phyloP scores from a whole-genome alignment of 1,139 yeast species.

The Scheffersomyces segobiensis region DNA sequence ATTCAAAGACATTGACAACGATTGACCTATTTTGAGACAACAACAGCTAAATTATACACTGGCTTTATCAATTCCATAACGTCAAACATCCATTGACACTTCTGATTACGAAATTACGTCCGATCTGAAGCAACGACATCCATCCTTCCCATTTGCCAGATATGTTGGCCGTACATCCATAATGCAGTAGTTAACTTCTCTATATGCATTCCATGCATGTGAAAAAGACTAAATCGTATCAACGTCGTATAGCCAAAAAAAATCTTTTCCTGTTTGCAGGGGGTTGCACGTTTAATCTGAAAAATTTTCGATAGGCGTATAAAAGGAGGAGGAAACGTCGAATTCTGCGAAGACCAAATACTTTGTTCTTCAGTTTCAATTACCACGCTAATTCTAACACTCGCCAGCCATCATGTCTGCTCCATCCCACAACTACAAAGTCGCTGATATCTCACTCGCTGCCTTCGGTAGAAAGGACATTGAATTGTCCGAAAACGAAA shows the following conservation, averaged over 20 bases:
- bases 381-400: background rate
- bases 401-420: slow-evolving; percentile 10
- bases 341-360: background rate
- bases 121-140: background rate
- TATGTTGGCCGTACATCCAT: background rate
- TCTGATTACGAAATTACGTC: background rate
- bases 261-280: background rate
- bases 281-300: background rate
- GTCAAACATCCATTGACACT: background rate
- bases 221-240: background rate
- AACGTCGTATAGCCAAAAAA: background rate
- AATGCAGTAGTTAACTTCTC: background rate
- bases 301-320: background rate
- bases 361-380: background rate
- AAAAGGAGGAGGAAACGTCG: background rate
- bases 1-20: background rate
- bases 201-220: background rate
- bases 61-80: background rate
- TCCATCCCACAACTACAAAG: slow-evolving; percentile 67
- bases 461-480: slow-evolving; percentile 99
- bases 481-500: slow-evolving; percentile 98
- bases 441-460: slow-evolving; percentile 97
- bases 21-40: background rate
- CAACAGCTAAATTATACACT: background rate
- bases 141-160: background rate